These are phyloP conservation scores for Nissolia schottii DNA, from an alignment of 306 rosid species.

Conservation along the genomic window DNA sequence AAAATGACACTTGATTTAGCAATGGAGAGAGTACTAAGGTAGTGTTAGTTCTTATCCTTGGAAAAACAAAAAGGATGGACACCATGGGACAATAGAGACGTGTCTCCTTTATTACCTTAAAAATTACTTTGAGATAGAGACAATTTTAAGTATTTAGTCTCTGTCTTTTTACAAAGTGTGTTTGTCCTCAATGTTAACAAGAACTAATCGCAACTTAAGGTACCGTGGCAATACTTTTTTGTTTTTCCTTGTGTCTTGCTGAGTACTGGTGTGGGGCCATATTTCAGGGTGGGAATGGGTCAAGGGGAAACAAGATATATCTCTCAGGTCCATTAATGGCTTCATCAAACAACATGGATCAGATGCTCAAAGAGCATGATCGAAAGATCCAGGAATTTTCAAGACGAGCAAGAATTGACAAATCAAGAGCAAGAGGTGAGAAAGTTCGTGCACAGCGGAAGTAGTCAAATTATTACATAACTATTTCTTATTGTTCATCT, in stretches of 20 bases:
- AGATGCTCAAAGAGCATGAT: constrained; percentile 79
- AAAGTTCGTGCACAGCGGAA: constrained; percentile 29
- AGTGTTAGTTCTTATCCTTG: too few species aligned
- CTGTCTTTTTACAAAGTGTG: too few species aligned
- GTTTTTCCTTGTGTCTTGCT: not conserved
- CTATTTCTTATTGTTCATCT: constrained; percentile 15
- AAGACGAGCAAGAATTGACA: constrained; percentile 59
- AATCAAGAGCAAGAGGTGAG: constrained; percentile 35
- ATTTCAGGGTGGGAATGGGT: constrained; percentile 61
- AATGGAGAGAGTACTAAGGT: not conserved
- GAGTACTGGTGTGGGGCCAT: not conserved
- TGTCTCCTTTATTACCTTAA: too few species aligned
- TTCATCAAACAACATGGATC: constrained; percentile 69
- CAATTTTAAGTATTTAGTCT: too few species aligned
- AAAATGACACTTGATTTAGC: too few species aligned
- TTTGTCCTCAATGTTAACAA: too few species aligned
- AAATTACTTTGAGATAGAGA: too few species aligned
- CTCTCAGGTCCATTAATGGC: constrained; percentile 80
- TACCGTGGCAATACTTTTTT: not conserved
- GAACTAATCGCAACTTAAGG: too few species aligned
- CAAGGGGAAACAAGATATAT: constrained; percentile 65
- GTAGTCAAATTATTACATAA: constrained; percentile 7
- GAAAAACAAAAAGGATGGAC: too few species aligned
- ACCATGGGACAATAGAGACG: too few species aligned
- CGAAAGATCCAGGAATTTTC: constrained; percentile 76